phyloP scores from a whole-genome alignment of 495 filamentous ascomycete species.

The Talaromyces proteolyticus region DNA sequence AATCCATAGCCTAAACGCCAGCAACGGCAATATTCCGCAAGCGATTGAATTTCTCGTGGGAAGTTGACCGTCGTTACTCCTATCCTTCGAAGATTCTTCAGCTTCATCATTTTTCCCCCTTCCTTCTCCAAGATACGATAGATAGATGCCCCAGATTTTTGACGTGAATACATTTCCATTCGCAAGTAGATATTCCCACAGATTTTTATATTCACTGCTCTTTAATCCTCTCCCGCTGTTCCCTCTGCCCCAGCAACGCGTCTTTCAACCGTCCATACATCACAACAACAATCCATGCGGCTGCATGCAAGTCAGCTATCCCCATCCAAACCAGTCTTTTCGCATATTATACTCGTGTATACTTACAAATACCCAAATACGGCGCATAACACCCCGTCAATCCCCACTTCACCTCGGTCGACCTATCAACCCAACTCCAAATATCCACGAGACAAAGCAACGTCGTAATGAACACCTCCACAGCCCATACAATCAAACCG shows the following conservation, averaged over 20 bases:
- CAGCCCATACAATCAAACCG: conserved; percentile 61
- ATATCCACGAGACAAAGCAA: conserved; percentile 59
- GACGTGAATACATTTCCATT: no score
- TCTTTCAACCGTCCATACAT: conserved; percentile 41
- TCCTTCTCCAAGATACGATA: no score
- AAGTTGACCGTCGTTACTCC: conserved; percentile 5
- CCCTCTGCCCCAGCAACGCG: conserved; percentile 21
- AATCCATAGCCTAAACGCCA: conserved; percentile 72
- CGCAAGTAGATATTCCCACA: no score
- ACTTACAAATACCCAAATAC: conserved; percentile 70
- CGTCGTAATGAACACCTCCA: conserved; percentile 69
- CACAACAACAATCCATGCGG: conserved; percentile 50
- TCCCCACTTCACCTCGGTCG: conserved; percentile 48
- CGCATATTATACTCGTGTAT: no score
- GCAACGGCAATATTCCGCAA: conserved; percentile 77
- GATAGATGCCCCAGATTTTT: no score
- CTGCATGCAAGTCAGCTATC: conserved; percentile 20
- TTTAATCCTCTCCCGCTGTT: conserved; percentile 22
- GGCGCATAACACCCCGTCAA: conserved; percentile 61
- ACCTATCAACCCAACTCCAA: conserved; percentile 51
- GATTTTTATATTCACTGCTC: not conserved
- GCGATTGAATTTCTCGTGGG: conserved; percentile 78
- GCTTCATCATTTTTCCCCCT: no score
- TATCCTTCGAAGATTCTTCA: no score
- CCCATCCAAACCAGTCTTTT: not conserved